Evolutionary conservation across 2,329 filamentous ascomycete species (phyloP), one percentile per base, ranked within the genome.

Genomic region (Tolypocladium amazonense): DNA sequence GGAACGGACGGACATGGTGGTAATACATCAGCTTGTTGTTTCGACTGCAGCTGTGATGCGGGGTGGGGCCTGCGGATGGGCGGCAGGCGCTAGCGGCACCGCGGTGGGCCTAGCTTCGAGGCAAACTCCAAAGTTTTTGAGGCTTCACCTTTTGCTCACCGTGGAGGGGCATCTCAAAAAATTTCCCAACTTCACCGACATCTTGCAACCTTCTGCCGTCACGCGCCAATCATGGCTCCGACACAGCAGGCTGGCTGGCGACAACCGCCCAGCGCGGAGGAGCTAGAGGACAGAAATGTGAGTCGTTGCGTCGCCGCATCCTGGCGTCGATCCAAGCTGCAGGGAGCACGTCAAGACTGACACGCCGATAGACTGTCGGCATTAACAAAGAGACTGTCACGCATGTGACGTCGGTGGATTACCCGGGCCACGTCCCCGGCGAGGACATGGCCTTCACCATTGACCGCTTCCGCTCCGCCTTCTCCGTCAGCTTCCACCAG

Each of bases 361-460:
- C 61, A 41, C 25, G 50, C 54, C 25, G 57, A 37, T 68, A 96
- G 89, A 88, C 90, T 67, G 87, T 99, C 69, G 86, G 88, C 67
- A 87, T 99, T 76, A 90, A 94, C 74, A 80, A 86, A 66, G 94
- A 99, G 76, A 97, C 90, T 27, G 89, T 99, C 69, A 89, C 88
- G 66, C 86, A 97, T 77, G 89, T 93, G 67, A 83, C 88, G 63
- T 94, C 92, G 55, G 96, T 87, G 68, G 93, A 97, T 72, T 96
- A 93, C 73, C 95, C 95, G 20, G 88, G 89, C 65, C 91, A 96
- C 74, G 94, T 88, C 78, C 88, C 90, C 3, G 90, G 90, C 67
- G 94, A 97, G 77, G 89, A 95, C 75, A 82, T 91, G 70, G 81
- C 83, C 57, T 97, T 92, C 88, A 82, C 88, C 62, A 77, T 92